A percentile compares a stretch with the other conserved stretches of the same genome.
Conservation (phyloP, 805 yeast species). For the Candida awuae region DNA sequence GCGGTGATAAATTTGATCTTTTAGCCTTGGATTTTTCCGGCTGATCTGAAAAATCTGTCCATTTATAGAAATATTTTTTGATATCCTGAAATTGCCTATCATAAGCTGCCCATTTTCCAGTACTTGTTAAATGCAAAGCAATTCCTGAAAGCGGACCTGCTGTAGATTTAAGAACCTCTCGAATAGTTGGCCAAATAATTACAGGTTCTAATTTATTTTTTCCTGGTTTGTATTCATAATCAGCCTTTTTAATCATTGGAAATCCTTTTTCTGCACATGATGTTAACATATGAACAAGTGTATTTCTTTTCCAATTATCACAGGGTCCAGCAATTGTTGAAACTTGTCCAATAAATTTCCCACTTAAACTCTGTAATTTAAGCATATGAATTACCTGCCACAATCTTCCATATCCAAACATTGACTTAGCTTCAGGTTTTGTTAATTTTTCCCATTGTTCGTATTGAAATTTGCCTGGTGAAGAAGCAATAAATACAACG, state of each 20-base stretch:
- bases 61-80: slow-evolving; percentile 35
- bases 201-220: slow-evolving; percentile 19
- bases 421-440: slow-evolving; percentile 1
- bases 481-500: slow-evolving; percentile 49
- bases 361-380: slow-evolving; percentile 22
- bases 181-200: slow-evolving; percentile 29
- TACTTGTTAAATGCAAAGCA: slow-evolving; percentile 21
- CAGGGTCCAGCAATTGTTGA: slow-evolving; percentile 45
- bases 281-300: slow-evolving; percentile 40
- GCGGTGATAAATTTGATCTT: slow-evolving; percentile 32
- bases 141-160: slow-evolving; percentile 22
- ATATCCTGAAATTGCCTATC: slow-evolving; percentile 36
- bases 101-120: slow-evolving; percentile 17
- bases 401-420: slow-evolving; percentile 43
- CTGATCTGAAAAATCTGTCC: slow-evolving; percentile 30
- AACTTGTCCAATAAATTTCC: slow-evolving; percentile 36
- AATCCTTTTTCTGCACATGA: slow-evolving; percentile 34
- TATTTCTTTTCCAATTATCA: slow-evolving; percentile 27
- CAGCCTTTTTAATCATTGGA: slow-evolving; percentile 16
- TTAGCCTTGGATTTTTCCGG: slow-evolving; percentile 19
- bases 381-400: slow-evolving; percentile 33
- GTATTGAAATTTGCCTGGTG: slow-evolving; percentile 36
- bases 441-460: slow-evolving; percentile 11
- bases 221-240: slow-evolving; percentile 11
- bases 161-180: slow-evolving; percentile 19